These are phyloP conservation scores for Candida glaebosa DNA, from an alignment of 805 yeast species.

Conservation along the genomic window DNA sequence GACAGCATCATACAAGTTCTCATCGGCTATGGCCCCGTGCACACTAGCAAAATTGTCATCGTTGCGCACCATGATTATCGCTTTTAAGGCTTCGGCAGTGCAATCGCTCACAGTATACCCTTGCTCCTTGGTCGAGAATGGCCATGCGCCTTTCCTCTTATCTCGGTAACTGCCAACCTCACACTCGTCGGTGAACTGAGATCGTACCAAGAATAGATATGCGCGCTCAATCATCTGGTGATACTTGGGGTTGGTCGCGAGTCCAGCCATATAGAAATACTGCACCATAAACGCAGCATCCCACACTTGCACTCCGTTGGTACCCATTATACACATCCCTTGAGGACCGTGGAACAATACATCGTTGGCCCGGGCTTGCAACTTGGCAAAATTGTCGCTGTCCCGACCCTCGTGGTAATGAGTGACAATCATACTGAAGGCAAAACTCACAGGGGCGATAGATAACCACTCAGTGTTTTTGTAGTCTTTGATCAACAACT, in stretches of 20 bases:
- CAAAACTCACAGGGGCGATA: constrained; percentile 93
- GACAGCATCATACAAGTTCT: constrained; percentile 60
- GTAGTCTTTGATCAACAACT: constrained; percentile 68
- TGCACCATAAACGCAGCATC: constrained; percentile 91
- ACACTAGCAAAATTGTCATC: constrained; percentile 49
- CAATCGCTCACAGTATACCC: constrained; percentile 97
- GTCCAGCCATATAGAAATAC: constrained; percentile 72
- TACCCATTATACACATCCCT: constrained; percentile 93
- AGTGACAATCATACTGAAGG: constrained; percentile 73
- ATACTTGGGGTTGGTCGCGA: constrained; percentile 67
- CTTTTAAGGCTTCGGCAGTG: constrained; percentile 93
- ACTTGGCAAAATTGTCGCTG: constrained; percentile 55
- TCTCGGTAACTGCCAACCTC: constrained; percentile 79
- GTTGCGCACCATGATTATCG: constrained; percentile 85
- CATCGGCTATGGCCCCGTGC: constrained; percentile 50
- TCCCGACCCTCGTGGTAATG: constrained; percentile 66
- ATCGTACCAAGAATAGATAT: constrained; percentile 67
- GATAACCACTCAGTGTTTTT: constrained; percentile 75
- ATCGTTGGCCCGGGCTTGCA: constrained; percentile 65
- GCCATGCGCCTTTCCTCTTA: constrained; percentile 87
- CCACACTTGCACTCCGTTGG: constrained; percentile 98
- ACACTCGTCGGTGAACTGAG: constrained; percentile 84
- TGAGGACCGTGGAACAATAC: constrained; percentile 79
- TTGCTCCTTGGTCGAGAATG: constrained; percentile 91
- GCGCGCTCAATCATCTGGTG: constrained; percentile 61